Evolutionary conservation across 768 basidiomycete genomes (phyloP).

Genomic region (Gloeostereum incarnatum): DNA sequence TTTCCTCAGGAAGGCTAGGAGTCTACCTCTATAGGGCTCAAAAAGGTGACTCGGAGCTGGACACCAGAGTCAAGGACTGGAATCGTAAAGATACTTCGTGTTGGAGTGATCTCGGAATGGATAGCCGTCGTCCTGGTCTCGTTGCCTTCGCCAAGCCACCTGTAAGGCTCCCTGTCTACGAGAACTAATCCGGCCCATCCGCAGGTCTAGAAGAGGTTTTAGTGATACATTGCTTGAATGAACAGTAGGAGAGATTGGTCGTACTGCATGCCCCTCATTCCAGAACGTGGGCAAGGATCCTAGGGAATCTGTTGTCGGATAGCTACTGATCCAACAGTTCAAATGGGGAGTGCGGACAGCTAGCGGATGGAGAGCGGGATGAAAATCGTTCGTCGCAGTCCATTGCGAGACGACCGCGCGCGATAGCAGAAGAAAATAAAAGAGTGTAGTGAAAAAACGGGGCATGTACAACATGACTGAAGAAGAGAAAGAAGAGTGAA

Average conservation of each 20-base stretch:
- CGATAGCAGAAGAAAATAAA: too few relatives aligned
- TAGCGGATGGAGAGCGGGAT: slow-evolving; percentile 14
- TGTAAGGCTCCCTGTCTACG: slow-evolving; percentile 9
- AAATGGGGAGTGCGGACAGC: slow-evolving; percentile 17
- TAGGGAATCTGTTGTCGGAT: not conserved
- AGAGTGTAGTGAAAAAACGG: too few relatives aligned
- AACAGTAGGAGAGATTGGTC: not conserved
- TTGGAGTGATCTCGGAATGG: slow-evolving; percentile 9
- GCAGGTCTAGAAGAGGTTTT: slow-evolving; percentile 1
- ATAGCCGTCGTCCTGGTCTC: slow-evolving; percentile 1
- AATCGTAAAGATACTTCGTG: slow-evolving; percentile 4
- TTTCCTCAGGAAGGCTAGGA: not conserved
- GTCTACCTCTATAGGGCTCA: slow-evolving; percentile 11
- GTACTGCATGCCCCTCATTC: slow-evolving; percentile 9
- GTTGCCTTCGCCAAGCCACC: slow-evolving; percentile 5
- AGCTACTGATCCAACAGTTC: slow-evolving; percentile 8
- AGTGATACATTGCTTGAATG: not conserved
- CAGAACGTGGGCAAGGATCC: slow-evolving; percentile 3
- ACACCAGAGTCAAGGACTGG: slow-evolving; percentile 3
- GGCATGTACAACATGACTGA: too few relatives aligned
- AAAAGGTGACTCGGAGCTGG: slow-evolving; percentile 5
- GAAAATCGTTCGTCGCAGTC: slow-evolving; percentile 1
- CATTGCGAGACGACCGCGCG: too few relatives aligned
- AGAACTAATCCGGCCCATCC: slow-evolving; percentile 9
- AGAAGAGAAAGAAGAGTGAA: too few relatives aligned